Conservation (phyloP, 129 eudicot genomes). For the Flaveria robusta region DNA sequence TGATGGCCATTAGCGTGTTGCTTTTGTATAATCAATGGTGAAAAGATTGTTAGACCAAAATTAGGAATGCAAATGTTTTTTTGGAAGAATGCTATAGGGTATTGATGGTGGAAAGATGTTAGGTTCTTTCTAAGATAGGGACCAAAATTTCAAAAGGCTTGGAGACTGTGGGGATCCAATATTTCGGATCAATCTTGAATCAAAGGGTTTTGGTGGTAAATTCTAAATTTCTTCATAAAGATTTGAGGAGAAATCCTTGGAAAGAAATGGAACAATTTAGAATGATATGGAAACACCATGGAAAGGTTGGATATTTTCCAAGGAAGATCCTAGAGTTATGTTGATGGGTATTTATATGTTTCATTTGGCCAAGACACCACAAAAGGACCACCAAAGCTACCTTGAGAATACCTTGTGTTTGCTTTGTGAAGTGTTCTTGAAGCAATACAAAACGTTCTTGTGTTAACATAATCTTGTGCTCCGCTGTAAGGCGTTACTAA, state of each 20-base stretch:
- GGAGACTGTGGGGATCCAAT: background rate
- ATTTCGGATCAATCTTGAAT: background rate
- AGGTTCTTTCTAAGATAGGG: background rate
- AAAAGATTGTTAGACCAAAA: background rate
- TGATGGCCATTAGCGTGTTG: no score
- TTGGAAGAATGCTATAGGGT: background rate
- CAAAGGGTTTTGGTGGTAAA: background rate
- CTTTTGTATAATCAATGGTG: background rate
- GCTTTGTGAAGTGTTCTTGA: background rate
- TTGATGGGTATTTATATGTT: background rate
- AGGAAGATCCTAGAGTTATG: background rate
- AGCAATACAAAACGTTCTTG: background rate
- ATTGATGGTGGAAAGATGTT: conserved; percentile 4
- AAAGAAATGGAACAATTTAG: background rate
- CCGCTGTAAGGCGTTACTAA: background rate
- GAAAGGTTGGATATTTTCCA: background rate
- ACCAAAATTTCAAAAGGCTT: background rate
- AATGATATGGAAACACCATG: background rate
- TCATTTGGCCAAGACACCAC: background rate
- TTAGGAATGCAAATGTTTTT: background rate
- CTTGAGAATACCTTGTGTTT: background rate
- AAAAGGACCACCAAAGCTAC: background rate
- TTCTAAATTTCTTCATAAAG: background rate
- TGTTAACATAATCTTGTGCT: background rate
- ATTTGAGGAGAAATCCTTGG: background rate